Evolutionary conservation across 768 basidiomycete genomes (phyloP).

Genomic region (Mycena amicta): DNA sequence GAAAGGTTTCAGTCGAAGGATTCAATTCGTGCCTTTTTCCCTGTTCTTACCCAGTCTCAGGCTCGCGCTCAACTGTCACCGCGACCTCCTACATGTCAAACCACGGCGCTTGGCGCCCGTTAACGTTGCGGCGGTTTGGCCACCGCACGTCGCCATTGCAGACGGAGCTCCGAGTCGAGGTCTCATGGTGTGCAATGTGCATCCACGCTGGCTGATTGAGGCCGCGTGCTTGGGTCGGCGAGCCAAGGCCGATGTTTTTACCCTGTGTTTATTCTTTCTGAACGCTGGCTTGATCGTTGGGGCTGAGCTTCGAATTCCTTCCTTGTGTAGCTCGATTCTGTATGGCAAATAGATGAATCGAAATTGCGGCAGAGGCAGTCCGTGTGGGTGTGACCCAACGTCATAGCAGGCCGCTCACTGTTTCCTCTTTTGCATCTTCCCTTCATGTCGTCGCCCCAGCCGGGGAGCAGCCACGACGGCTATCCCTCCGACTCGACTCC

Average conservation of each 20-base stretch:
- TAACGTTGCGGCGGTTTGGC: no score
- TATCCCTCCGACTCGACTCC: slow-evolving; percentile 61
- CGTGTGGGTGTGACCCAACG: slow-evolving; percentile 5
- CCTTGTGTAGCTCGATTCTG: not conserved
- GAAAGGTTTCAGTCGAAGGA: no score
- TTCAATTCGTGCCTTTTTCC: no score
- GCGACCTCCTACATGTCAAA: not conserved
- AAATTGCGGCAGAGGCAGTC: no score
- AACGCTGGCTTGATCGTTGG: no score
- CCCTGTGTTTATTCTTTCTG: no score
- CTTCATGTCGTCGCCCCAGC: slow-evolving; percentile 21
- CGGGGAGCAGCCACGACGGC: slow-evolving; percentile 55
- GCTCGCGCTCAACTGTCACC: not conserved
- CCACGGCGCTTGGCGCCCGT: not conserved
- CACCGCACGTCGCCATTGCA: not conserved
- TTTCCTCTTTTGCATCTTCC: slow-evolving; percentile 9
- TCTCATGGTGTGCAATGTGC: not conserved
- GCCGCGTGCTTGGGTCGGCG: not conserved
- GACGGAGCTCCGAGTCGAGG: not conserved
- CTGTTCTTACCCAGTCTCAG: not conserved
- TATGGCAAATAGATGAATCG: no score
- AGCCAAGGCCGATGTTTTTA: not conserved
- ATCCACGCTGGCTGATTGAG: not conserved
- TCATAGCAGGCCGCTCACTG: slow-evolving; percentile 2
- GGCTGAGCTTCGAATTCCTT: no score